Evolutionary conservation across 2,329 filamentous ascomycete genomes (phyloP), one percentile per base, ranked within the genome.

Genomic region (Trichoderma arundinaceum): DNA sequence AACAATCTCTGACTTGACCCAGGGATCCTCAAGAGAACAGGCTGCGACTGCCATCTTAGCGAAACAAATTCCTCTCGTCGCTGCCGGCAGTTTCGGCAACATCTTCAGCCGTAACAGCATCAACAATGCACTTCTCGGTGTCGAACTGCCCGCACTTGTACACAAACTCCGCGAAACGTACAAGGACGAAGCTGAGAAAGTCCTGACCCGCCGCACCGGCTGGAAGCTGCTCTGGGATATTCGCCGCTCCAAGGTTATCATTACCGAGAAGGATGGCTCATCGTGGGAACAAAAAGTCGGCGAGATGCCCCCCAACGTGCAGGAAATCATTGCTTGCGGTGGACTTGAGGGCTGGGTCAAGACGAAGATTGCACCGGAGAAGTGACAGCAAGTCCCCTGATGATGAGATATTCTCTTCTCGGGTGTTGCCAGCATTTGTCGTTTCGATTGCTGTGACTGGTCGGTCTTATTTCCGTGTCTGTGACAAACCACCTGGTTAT

Each of bases 161-260:
- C 76, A 89, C 74, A 81, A 89, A 35, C 81, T 94, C 22, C 81
- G 91, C 1, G 86, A 87, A 74, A 82, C 82, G 0, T 93, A 87
- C 74, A 77, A 78, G 60, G 77, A 72, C 17, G 76, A 80, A 13
- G 77, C 71, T 1, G 72, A 79, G 38, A 90, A 89, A 77, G 74
- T 82, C 48, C 77, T 87, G 15, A 94, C 92, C 0, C 82, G 89
- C 33, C 83, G 92, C 35, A 96, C 92, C 0, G 92, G 92, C 13
- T 97, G 92, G 93, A 93, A 82, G 57, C 82, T 96, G 33, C 82
- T 85, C 4, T 96, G 92, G 92, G 92, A 97, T 76, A 87, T 96
- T 10, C 80, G 84, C 66, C 82, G 89, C 66, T 92, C 88, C 76
- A 86, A 84, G 71, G 88, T 96, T 6, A 83, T 84, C 1, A 84